Evolutionary conservation across 2,329 filamentous ascomycete genomes (phyloP), one percentile per base, ranked within the genome.

Genomic region (Zymoseptoria pseudotritici): DNA sequence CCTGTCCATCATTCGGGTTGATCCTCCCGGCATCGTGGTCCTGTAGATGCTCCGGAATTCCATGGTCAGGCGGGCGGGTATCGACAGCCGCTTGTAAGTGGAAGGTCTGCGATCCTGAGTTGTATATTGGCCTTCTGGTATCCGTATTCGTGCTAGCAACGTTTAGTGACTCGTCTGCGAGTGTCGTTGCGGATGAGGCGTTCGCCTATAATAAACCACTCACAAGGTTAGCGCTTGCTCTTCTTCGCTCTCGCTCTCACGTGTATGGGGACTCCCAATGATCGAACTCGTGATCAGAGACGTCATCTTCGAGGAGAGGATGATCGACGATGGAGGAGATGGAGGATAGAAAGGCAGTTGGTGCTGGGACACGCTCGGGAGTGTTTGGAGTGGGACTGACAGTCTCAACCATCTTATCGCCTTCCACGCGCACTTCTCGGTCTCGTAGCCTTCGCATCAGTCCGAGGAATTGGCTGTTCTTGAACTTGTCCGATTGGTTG

Each of bases 401-500:
- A 60, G 78, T 76, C 68, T 83, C 80, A 53, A 88, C 83, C 68
- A 89, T 79, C 67, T 84, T 83, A 70, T 90, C 86, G 50, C 86
- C 88, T 65, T 89, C 81, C 46, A 94, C 85, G 54, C 82, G 82
- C 13, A 91, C 84, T 75, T 94, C 86, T 58, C 82, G 80, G 69
- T 90, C 85, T 56, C 87, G 82, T 58, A 94, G 83, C 61, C 84
- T 82, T 26, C 88, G 83, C 90, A 95, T 94, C 53, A 95, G 77
- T 3, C 82, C 80, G 0, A 93, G 75, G 69, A 95, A 95, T 60
- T 83, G 83, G 65, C 89, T 92, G 69, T 91, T 84, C 67, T 86
- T 84, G 73, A 94, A 94, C 70, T 93, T 93, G 53, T 85, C 77
- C 58, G 82, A 86, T 60, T 84, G 81, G 66, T 93, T 86, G 66